phyloP scores from a whole-genome alignment of 148 eudicot species.

The Persicaria maculosa region DNA sequence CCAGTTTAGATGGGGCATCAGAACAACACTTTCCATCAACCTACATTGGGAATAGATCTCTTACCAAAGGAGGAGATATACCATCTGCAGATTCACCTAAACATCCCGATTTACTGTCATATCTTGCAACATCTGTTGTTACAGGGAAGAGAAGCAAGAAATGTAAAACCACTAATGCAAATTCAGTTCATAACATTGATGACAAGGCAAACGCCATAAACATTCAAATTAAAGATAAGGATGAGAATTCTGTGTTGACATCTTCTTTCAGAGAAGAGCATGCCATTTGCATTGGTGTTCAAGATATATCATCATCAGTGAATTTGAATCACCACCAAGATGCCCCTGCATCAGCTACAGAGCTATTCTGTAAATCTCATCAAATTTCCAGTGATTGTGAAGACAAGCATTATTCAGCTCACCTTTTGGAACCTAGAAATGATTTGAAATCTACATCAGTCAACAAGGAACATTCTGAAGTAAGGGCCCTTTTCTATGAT shows the following conservation, averaged over 20 bases:
- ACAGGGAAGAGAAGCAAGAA: conserved; percentile 63
- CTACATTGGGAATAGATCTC: conserved; percentile 24
- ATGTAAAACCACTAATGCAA: conserved; percentile 20
- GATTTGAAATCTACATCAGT: not conserved
- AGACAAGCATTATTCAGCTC: not conserved
- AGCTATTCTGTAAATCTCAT: not conserved
- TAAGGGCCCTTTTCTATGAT: not conserved
- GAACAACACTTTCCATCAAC: conserved; percentile 29
- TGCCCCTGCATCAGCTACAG: not conserved
- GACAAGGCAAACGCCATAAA: not conserved
- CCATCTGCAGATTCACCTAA: conserved; percentile 19
- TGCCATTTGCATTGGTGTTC: conserved; percentile 2
- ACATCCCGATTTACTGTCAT: conserved; percentile 32
- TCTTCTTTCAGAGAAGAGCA: conserved; percentile 3
- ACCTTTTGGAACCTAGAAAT: not conserved
- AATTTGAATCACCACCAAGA: conserved; percentile 1
- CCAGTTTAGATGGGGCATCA: conserved; percentile 47
- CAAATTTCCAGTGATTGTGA: not conserved
- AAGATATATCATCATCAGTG: not conserved
- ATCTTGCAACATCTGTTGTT: conserved; percentile 27
- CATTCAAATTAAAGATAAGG: not conserved
- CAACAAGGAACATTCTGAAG: conserved; percentile 3
- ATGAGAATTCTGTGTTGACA: not conserved
- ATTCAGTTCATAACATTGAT: not conserved
- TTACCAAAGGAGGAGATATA: conserved; percentile 24